Evolutionary conservation across 257 asterid species (phyloP), one percentile per base, ranked within the genome.

Genomic region (Fraxinus cuspidata): DNA sequence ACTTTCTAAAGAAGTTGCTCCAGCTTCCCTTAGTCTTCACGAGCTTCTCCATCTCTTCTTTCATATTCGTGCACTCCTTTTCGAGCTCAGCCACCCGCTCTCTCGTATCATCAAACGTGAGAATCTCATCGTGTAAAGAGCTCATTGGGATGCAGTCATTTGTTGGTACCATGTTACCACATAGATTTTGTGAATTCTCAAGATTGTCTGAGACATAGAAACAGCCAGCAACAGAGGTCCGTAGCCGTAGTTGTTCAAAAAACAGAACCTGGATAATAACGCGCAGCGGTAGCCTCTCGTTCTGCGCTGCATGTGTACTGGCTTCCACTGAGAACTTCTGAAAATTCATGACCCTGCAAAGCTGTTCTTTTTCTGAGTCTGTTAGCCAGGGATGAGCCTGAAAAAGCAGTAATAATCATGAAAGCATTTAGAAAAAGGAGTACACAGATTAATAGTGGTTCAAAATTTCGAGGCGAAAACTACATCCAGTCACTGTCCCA

Each of bases 281-380:
- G 7, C 92, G 80, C 19, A 86, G 66, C 0, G 92, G 92, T 3
- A 88, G 85, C 77, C 89, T 80, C 88, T 84, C 85, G 32, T 88
- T 88, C 32, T 86, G 89, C 6, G 92, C 88, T 51, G 92, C 92
- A 38, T 85, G 86, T 0, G 84, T 83, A 82, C 86, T 79, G 40
- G 88, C 92, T 37, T 86, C 90, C 21, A 86, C 60, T 3, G 92
- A 88, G 31, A 88, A 84, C 79, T 86, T 88, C 82, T 85, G 88
- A 83, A 85, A 86, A 73, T 83, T 77, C 85, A 88, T 85, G 37
- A 88, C 85, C 82, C 88, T 80, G 79, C 92, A 88, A 7, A 88
- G 77, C 27, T 81, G 82, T 65, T 88, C 92, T 77, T 80, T 85
- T 64, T 88, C 92, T 0, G 75, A 63, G 72, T 86, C 92, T 25